Evolutionary conservation across 2,329 filamentous ascomycete species (phyloP).

Genomic region (Bipolaris zeicola): DNA sequence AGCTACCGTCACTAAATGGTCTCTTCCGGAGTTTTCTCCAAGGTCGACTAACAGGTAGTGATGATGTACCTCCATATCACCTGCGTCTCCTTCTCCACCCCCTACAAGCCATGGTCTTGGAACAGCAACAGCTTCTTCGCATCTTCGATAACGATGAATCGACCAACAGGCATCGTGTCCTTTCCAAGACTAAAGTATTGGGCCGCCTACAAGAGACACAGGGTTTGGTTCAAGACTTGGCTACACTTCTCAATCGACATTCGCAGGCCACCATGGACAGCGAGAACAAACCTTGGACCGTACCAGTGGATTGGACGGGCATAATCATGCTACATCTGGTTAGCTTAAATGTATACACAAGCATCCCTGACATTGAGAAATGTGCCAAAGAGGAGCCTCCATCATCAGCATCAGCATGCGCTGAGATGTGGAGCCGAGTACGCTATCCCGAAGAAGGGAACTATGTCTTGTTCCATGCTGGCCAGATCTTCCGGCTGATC

Average conservation of each 20-base stretch:
- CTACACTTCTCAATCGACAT: conserved; percentile 3
- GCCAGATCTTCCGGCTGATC: conserved; percentile 11
- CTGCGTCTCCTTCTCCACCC: conserved; percentile 14
- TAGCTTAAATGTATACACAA: conserved; percentile 14
- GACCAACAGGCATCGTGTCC: conserved; percentile 5
- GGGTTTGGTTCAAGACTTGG: conserved; percentile 7
- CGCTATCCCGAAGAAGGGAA: conserved; percentile 10
- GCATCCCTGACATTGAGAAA: conserved; percentile 13
- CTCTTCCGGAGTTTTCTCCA: conserved; percentile 15
- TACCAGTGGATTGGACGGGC: background rate
- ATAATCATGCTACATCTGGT: conserved; percentile 15
- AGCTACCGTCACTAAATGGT: conserved; percentile 6
- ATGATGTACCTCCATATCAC: conserved; percentile 5
- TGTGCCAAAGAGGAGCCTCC: conserved; percentile 10
- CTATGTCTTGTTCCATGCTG: conserved; percentile 12
- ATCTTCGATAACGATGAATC: conserved; percentile 13
- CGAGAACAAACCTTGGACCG: background rate
- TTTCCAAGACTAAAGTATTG: conserved; percentile 8
- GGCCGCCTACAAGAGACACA: conserved; percentile 12
- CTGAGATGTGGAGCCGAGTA: conserved; percentile 7
- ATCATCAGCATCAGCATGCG: conserved; percentile 1
- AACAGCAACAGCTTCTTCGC: conserved; percentile 12
- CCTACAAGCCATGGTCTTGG: conserved; percentile 7
- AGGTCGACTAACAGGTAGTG: background rate
- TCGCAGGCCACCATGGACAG: background rate